Evolutionary conservation across 441 rosid species (phyloP), one percentile per base, ranked within the genome.

Genomic region (Aleurites moluccanus): DNA sequence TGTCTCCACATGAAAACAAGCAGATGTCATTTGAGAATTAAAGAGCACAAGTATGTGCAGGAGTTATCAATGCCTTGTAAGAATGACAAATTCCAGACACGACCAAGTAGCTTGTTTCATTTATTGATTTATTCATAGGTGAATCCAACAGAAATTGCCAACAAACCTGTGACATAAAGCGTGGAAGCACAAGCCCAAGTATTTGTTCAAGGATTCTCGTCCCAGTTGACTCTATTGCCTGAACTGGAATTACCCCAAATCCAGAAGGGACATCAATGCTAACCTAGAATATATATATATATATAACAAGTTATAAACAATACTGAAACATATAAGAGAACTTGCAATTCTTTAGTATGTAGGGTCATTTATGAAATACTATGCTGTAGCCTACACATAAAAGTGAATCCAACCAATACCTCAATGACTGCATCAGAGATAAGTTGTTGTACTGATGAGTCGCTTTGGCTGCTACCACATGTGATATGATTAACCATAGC

Each of bases 381-480:
- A 57, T 27, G 23, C 73, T 20, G 20, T 5, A 0, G 18, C 16
- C 56, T 40, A 74, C 77, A 45, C 40, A 6, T 4, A 30, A 56
- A 40, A 59, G 15, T 74, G 35, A 79, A 74, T 75, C 55, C 61
- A 30, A 52, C 62, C 18, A 75, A 49, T 72, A 92, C 98, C 97
- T 95, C 94, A 38, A 92, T 95, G 64, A 92, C 84, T 80, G 98
- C 91, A 82, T 95, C 97, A 15, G 98, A 95, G 72, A 91, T 90
- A 80, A 95, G 91, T 70, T 75, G 83, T 76, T 88, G 93, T 70
- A 82, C 80, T 53, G 75, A 75, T 45, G 96, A 83, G 27, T 76
- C 79, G 42, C 80, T 77, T 73, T 23, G 68, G 53, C 61, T 81
- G 82, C 77, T 76, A 65, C 73, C 90, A 77, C 90, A 95, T 52